phyloP scores from a whole-genome alignment of 345 rosid genomes.

The Mallotus nudiflorus region DNA sequence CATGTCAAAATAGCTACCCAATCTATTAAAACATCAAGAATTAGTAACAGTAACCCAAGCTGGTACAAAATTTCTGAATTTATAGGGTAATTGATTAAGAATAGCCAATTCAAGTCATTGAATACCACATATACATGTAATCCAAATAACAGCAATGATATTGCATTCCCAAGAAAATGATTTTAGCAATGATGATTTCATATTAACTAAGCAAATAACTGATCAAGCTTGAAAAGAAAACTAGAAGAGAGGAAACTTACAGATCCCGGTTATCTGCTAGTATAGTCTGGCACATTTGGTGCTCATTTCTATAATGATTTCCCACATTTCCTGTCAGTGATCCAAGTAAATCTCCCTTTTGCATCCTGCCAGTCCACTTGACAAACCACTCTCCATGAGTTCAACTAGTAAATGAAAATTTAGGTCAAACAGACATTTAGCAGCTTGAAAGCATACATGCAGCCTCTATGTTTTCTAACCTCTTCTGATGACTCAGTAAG shows the following conservation, averaged over 20 bases:
- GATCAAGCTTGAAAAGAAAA: slow-evolving; percentile 8
- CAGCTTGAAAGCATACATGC: slow-evolving; percentile 74
- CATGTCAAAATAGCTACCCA: slow-evolving; percentile 75
- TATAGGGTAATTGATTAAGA: no score
- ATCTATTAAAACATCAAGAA: slow-evolving; percentile 45
- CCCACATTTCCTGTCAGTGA: background rate
- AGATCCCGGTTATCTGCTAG: background rate
- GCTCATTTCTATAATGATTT: background rate
- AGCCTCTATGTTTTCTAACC: slow-evolving; percentile 72
- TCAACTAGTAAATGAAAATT: background rate
- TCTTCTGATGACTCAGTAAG: slow-evolving; percentile 72
- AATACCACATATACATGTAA: no score
- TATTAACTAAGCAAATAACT: background rate
- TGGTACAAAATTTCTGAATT: background rate
- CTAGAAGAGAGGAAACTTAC: slow-evolving; percentile 71
- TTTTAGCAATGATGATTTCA: no score
- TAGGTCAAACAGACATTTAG: slow-evolving; percentile 25
- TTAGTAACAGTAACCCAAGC: no score
- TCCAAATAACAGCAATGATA: no score
- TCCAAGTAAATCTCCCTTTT: background rate
- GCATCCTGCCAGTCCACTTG: slow-evolving; percentile 4
- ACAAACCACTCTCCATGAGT: background rate
- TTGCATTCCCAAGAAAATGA: no score
- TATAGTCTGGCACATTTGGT: background rate
- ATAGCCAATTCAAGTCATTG: background rate